Evolutionary conservation across 495 filamentous ascomycete species (phyloP), one percentile per base, ranked within the genome.

Genomic region (Penicillium pancosmium): DNA sequence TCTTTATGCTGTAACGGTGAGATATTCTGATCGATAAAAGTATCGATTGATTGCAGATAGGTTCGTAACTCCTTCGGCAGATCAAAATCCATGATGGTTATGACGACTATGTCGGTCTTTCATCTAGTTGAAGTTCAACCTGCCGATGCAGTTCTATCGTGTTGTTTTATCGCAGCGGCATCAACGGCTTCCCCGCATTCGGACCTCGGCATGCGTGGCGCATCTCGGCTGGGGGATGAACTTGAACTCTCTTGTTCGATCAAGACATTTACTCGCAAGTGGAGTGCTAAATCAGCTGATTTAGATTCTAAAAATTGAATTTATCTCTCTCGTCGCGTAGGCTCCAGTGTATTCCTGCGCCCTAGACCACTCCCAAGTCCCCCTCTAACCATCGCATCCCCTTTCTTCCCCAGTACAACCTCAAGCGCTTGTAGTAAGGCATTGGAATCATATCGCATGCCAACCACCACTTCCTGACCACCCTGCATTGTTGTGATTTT

Each of bases 351-450:
- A 78, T 91, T 93, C 69, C 90, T 80, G 67, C 91, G 78, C 56
- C 82, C 85, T 62, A 81, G 73, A 13, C 78, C 84, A 48, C 71
- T 71, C 41, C 78, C 79, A 52, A 72, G 25, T 3, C 64, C 73
- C 4, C 74, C 75, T 15, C 76, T 67, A 33, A 79, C 54, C 70
- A 80, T 79, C 3, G 72, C 77, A 65, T 78, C 78, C n/a, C 86
- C 85, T 34, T 85, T 82, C 69, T 78, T 85, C 2, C 88, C 91
- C 48, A 97, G 71, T 15, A 96, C 89, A 7, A 85, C 86, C 67
- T 91, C 88, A 54, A 98, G 68, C 13, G 90, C 90, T 72, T 90
- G 85, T n/a, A 77, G 76, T 51, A 97, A 72, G 6, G 86, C 91
- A 31, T 77, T 86, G 41, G 86, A 79, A 75, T 98, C 92, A 77